These are phyloP conservation scores for Corymbia maculata DNA, from an alignment of 345 rosid species.

Conservation along the genomic window DNA sequence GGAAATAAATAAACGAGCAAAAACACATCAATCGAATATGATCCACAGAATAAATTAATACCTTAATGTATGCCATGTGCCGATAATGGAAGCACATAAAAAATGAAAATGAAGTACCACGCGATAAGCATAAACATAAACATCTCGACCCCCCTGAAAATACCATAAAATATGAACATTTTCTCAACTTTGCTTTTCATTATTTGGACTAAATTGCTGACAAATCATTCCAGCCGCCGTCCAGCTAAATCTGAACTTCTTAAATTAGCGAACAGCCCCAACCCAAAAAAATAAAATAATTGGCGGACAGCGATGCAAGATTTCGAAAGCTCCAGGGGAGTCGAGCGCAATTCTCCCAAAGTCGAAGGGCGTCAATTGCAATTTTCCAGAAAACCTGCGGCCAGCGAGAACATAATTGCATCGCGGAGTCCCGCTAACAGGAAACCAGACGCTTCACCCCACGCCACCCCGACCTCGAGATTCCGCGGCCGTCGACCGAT, in stretches of 20 bases:
- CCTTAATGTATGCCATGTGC: accelerated
- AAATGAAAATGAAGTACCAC: background rate
- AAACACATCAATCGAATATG: too few species aligned
- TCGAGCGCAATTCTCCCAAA: background rate
- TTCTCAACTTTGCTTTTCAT: background rate
- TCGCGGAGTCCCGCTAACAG: background rate
- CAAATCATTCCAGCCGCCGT: background rate
- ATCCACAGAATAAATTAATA: accelerated
- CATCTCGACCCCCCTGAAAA: background rate
- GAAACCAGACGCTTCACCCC: background rate
- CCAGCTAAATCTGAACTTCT: background rate
- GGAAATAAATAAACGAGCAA: background rate
- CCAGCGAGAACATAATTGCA: background rate
- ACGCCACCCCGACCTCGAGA: background rate
- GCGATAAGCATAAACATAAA: background rate
- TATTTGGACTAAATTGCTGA: background rate
- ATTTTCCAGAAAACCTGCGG: background rate
- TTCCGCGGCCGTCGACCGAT: background rate
- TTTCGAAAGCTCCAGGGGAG: background rate
- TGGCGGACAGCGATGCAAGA: background rate
- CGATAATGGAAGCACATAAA: accelerated
- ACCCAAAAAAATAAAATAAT: too few species aligned
- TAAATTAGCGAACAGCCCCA: background rate
- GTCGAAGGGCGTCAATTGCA: background rate
- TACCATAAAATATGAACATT: background rate